Evolutionary conservation across 768 basidiomycete genomes (phyloP).

Genomic region (Psilocybe cubensis): DNA sequence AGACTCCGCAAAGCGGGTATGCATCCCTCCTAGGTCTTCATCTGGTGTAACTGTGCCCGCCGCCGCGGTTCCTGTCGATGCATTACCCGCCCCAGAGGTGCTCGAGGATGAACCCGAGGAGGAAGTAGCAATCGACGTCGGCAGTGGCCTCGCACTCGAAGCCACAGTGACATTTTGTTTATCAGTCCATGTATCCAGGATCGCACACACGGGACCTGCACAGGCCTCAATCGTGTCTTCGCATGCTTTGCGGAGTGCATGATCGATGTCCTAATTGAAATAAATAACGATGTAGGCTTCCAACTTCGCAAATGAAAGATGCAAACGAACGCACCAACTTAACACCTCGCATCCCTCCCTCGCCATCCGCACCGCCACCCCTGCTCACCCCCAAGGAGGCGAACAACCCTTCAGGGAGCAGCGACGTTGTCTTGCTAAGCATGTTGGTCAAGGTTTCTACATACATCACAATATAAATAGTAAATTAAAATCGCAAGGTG

Average conservation of each 20-base stretch:
- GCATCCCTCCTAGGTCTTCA: constrained; percentile 51
- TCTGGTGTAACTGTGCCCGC: constrained; percentile 28
- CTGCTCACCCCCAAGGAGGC: constrained; percentile 69
- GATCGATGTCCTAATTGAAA: constrained; percentile 75
- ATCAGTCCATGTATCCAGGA: constrained; percentile 63
- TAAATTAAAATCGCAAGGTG: not conserved
- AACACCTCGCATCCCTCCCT: constrained; percentile 70
- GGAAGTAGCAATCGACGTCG: constrained; percentile 1
- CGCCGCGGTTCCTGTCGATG: too few relatives aligned
- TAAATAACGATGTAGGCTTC: not conserved
- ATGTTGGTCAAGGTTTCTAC: constrained; percentile 63
- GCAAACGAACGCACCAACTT: constrained; percentile 58
- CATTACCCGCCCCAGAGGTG: constrained; percentile 8
- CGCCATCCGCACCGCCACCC: constrained; percentile 49
- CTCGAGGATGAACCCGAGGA: constrained; percentile 7
- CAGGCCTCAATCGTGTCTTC: constrained; percentile 79
- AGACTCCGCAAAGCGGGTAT: constrained; percentile 56
- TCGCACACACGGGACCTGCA: constrained; percentile 56
- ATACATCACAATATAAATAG: not conserved
- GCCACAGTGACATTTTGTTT: constrained; percentile 3
- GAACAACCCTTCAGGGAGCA: constrained; percentile 72
- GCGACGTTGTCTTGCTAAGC: constrained; percentile 60
- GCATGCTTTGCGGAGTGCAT: constrained; percentile 82
- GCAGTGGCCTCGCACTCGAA: not conserved
- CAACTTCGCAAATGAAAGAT: not conserved